Conservation (phyloP, 78 protist genomes). For the Dictyostelium purpureum region DNA sequence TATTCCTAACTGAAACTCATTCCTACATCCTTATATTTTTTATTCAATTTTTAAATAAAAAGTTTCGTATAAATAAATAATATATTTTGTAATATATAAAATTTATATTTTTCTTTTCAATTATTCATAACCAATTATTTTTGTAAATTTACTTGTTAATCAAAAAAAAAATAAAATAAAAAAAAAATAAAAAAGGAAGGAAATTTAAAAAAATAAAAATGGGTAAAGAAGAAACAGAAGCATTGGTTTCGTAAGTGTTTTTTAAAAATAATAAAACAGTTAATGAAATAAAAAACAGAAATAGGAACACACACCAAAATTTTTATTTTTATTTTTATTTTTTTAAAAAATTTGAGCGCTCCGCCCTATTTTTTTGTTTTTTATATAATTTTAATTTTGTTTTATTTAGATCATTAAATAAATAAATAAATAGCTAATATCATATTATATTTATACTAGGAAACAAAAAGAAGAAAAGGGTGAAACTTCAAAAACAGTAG, state of each 20-base stretch:
- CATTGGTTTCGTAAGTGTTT: neutral
- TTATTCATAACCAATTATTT: too few relatives aligned
- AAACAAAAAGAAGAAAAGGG: neutral
- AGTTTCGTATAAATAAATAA: too few relatives aligned
- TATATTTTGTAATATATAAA: too few relatives aligned
- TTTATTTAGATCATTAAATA: neutral
- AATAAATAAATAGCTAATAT: neutral
- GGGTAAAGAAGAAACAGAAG: neutral
- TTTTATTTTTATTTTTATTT: too few relatives aligned
- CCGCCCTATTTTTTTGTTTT: neutral
- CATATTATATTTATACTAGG: neutral
- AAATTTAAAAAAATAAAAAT: neutral
- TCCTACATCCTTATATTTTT: too few relatives aligned
- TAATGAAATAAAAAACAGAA: neutral
- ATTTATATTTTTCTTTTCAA: too few relatives aligned
- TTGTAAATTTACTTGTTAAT: neutral
- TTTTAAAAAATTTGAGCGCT: neutral
- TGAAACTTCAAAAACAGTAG: slow-evolving; percentile 11
- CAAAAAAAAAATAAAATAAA: neutral
- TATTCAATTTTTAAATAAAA: too few relatives aligned
- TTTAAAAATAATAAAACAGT: neutral
- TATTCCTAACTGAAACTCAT: too few relatives aligned
- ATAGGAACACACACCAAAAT: neutral
- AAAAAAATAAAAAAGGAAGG: neutral
- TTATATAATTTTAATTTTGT: neutral